phyloP scores from a whole-genome alignment of 768 basidiomycete species.

The Kwoniella sp. region DNA sequence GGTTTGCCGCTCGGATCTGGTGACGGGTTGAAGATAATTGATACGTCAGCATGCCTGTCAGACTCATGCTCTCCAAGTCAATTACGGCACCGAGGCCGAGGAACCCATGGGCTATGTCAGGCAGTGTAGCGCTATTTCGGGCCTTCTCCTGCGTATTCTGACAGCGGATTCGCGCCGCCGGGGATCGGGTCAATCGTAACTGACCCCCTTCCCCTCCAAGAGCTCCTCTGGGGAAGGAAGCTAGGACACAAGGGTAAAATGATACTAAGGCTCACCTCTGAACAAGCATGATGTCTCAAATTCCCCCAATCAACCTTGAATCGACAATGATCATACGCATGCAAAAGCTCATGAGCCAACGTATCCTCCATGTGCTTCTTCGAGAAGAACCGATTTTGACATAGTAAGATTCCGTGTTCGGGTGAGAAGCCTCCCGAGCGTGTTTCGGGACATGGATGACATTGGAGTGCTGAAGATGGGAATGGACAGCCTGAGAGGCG shows the following conservation, averaged over 20 bases:
- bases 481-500: slow-evolving; percentile 71
- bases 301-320: slow-evolving; percentile 93
- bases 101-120: too few relatives aligned
- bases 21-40: background rate
- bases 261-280: slow-evolving; percentile 68
- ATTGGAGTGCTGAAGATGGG: slow-evolving; percentile 72
- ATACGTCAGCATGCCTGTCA: background rate
- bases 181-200: too few relatives aligned
- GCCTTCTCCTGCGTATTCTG: too few relatives aligned
- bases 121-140: too few relatives aligned
- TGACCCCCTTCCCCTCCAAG: too few relatives aligned
- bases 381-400: slow-evolving; percentile 77
- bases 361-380: slow-evolving; percentile 91
- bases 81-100: too few relatives aligned
- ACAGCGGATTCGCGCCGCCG: too few relatives aligned
- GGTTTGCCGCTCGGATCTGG: slow-evolving; percentile 90
- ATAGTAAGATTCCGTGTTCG: slow-evolving; percentile 75
- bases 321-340: slow-evolving; percentile 92
- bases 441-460: slow-evolving; percentile 75
- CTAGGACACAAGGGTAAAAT: too few relatives aligned
- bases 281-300: slow-evolving; percentile 91
- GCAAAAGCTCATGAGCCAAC: slow-evolving; percentile 87
- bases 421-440: slow-evolving; percentile 80
- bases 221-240: too few relatives aligned
- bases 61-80: too few relatives aligned